Percentiles rank a stretch among this genome's conserved stretches.
These are phyloP conservation scores for Moricandia moricandioides DNA, from an alignment of 345 rosid genomes.

Conservation along the genomic window DNA sequence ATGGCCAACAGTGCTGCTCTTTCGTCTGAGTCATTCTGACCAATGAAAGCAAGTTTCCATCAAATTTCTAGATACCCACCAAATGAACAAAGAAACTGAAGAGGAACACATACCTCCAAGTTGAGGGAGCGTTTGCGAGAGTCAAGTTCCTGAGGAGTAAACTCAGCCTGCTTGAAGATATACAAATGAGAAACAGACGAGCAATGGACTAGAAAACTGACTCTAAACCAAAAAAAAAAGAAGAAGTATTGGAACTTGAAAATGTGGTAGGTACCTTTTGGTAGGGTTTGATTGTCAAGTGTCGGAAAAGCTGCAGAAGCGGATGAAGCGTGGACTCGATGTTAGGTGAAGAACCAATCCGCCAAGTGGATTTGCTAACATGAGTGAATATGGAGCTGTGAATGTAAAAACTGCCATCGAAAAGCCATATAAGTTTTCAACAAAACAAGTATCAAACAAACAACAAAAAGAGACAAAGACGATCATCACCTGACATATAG, in stretches of 20 bases:
- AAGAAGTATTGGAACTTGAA: background rate
- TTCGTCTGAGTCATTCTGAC: slow-evolving; percentile 40
- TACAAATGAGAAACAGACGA: slow-evolving; percentile 6
- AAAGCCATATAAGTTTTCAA: slow-evolving; percentile 16
- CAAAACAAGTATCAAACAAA: background rate
- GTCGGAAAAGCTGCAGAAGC: slow-evolving; percentile 44
- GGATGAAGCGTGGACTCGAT: slow-evolving; percentile 47
- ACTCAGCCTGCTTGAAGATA: slow-evolving; percentile 43
- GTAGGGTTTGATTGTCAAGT: slow-evolving; percentile 47
- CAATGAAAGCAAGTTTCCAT: background rate
- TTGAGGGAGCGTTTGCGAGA: slow-evolving; percentile 44
- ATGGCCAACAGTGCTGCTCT: slow-evolving; percentile 41
- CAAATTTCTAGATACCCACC: background rate
- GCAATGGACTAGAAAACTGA: background rate
- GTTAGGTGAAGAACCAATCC: slow-evolving; percentile 42
- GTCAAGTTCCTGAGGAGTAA: slow-evolving; percentile 48
- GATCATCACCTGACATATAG: slow-evolving; percentile 43
- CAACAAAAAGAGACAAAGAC: background rate
- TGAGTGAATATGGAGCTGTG: slow-evolving; percentile 48
- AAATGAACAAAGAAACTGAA: slow-evolving; percentile 1
- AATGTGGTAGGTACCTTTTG: slow-evolving; percentile 34
- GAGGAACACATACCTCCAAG: slow-evolving; percentile 34
- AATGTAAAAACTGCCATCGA: slow-evolving; percentile 47
- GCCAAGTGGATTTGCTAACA: slow-evolving; percentile 46
- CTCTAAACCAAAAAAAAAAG: background rate